Base-by-base conservation (phyloP, 345 rosid genomes). In the Garcia nutans region DNA sequence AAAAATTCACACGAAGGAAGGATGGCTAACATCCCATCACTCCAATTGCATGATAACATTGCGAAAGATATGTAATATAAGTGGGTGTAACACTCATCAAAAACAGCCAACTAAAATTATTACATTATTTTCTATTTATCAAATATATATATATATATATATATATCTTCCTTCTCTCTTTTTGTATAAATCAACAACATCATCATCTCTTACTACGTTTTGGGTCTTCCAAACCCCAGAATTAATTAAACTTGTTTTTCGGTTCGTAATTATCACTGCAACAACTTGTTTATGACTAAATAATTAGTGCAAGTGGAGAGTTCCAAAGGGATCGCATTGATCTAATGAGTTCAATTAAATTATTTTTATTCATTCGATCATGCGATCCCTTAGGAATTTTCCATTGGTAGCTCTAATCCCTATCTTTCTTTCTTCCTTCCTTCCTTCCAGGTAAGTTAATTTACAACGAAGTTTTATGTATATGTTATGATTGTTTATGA, bases 241-340 rank as follows among this genome's bases (percentile, higher is more conserved):
- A 37, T 3, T 37, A 37, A 37, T 37, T 37, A 37, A 37, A 37
- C 6, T 5, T 37, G 41, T 37, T 37, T 37, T 37, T 37, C 41
- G 41, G 8, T 45, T 45, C 49, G 2, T 28, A 47, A 9, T 12
- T 19, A 52, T 52, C 19, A 5, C 16, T 52, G 10, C 19, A 8
- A 1, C 8, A 24, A 26, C 66, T 62, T 4, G 42, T 28, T 28
- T 5, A 31, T 5, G 2, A 22, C 1, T 17, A n/a, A 5, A 8
- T 31, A 11, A 11, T 70, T 88, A 82, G 91, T 65, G 89, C 86
- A 79, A 84, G 55, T 88, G 87, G 88, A 79, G 73, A 74, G 78
- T 79, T 88, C 92, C 92, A 85, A 88, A 88, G 92, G 92, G 92
- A 88, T 88, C 90, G 92, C 92, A 88, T 88, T 88, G 92, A 86